These are phyloP conservation scores for Mimosa pudica DNA, from an alignment of 306 rosid species.

Conservation along the genomic window DNA sequence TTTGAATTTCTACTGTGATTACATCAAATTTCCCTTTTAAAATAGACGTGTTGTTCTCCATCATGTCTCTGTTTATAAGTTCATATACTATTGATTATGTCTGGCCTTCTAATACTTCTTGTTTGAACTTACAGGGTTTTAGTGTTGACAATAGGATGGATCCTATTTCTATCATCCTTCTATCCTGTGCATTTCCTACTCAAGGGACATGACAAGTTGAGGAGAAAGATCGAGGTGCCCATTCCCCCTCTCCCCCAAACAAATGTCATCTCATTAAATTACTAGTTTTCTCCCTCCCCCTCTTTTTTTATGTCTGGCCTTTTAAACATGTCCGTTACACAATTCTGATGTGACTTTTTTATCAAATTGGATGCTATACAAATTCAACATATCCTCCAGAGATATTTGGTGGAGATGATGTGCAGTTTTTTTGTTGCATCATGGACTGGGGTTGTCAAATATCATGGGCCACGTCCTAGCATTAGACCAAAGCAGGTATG, in stretches of 20 bases:
- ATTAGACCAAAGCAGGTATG: slow-evolving; percentile 71
- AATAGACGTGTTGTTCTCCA: not conserved
- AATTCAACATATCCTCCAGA: slow-evolving; percentile 48
- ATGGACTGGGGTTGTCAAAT: slow-evolving; percentile 93
- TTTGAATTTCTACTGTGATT: slow-evolving; percentile 4
- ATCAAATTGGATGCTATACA: slow-evolving; percentile 11
- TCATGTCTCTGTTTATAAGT: slow-evolving; percentile 11
- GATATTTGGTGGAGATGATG: slow-evolving; percentile 82
- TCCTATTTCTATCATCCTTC: slow-evolving; percentile 70
- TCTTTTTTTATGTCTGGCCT: too few species aligned
- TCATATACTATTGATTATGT: not conserved
- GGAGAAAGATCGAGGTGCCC: slow-evolving; percentile 69
- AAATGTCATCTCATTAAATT: slow-evolving; percentile 8
- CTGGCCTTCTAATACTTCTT: not conserved
- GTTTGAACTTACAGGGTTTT: slow-evolving; percentile 61
- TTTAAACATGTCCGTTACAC: not conserved
- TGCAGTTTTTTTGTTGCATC: slow-evolving; percentile 92
- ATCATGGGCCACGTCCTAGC: slow-evolving; percentile 91
- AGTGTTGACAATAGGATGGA: slow-evolving; percentile 78
- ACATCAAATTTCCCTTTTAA: not conserved
- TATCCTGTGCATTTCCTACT: slow-evolving; percentile 65
- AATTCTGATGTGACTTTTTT: slow-evolving; percentile 13
- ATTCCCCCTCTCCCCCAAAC: not conserved
- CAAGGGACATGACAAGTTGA: slow-evolving; percentile 63
- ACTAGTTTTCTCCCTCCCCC: slow-evolving; percentile 10